Conservation (phyloP, 305 asterid genomes). For the Plantago lanceolata region DNA sequence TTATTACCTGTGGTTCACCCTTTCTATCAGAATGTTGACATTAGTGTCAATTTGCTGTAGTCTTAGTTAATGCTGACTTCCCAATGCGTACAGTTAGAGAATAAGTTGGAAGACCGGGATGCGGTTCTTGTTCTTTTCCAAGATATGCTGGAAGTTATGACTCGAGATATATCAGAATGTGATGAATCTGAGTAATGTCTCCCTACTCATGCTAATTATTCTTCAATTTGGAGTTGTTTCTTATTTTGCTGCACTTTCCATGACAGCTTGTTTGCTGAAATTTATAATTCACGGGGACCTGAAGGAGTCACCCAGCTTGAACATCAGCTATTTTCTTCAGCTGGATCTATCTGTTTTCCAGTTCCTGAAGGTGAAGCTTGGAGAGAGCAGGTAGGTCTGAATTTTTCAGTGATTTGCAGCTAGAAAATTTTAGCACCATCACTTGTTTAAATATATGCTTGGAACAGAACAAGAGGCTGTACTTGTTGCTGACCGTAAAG, state of each 20-base stretch:
- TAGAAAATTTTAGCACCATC: not conserved
- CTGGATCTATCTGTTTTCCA: constrained; percentile 91
- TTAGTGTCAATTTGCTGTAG: no score
- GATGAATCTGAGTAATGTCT: constrained; percentile 58
- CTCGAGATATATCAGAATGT: constrained; percentile 89
- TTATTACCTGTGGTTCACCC: constrained; percentile 1
- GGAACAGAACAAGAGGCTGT: constrained; percentile 83
- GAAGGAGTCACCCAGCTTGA: constrained; percentile 78
- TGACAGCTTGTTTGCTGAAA: constrained; percentile 73
- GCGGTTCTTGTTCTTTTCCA: constrained; percentile 93
- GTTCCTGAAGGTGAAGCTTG: constrained; percentile 90
- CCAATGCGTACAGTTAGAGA: constrained; percentile 59
- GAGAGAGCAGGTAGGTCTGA: constrained; percentile 78
- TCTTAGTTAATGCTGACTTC: constrained; percentile 16
- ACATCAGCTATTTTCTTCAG: constrained; percentile 95
- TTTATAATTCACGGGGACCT: constrained; percentile 69
- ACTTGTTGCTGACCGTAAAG: constrained; percentile 88
- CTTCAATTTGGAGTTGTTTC: constrained; percentile 20
- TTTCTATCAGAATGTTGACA: constrained; percentile 7
- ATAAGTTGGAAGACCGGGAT: constrained; percentile 88
- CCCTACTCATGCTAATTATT: constrained; percentile 18
- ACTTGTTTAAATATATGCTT: constrained; percentile 21
- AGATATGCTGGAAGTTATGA: constrained; percentile 97
- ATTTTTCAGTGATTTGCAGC: constrained; percentile 7
- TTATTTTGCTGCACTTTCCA: constrained; percentile 25